Percentiles rank a stretch among this genome's conserved stretches.
These are phyloP conservation scores for Aphanocladium album DNA, from an alignment of 2,329 filamentous ascomycete species.

Conservation along the genomic window DNA sequence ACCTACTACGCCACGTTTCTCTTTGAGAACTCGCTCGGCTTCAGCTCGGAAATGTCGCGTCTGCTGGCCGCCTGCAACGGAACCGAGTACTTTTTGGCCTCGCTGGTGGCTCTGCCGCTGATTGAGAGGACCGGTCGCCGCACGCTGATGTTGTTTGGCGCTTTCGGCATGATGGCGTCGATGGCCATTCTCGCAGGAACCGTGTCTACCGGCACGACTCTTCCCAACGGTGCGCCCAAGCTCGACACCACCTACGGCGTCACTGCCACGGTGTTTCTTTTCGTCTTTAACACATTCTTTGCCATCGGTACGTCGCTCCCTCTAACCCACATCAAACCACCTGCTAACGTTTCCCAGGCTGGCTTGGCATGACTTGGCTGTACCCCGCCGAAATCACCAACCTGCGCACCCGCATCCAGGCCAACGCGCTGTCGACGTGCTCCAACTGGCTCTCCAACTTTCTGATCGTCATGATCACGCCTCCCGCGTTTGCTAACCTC, in stretches of 20 bases:
- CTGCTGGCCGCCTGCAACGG: slow-evolving; percentile 51
- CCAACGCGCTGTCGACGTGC: slow-evolving; percentile 59
- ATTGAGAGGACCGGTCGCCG: slow-evolving; percentile 53
- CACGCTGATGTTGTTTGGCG: slow-evolving; percentile 59
- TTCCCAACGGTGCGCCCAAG: slow-evolving; percentile 22
- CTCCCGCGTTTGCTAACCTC: slow-evolving; percentile 50
- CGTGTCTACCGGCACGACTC: slow-evolving; percentile 25
- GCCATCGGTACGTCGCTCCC: slow-evolving; percentile 27
- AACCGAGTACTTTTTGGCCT: slow-evolving; percentile 37
- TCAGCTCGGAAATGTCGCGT: slow-evolving; percentile 42
- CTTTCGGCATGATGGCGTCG: slow-evolving; percentile 57
- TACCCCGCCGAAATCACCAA: slow-evolving; percentile 59
- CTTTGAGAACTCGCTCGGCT: slow-evolving; percentile 39
- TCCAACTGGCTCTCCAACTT: slow-evolving; percentile 60
- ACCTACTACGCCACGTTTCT: slow-evolving; percentile 37
- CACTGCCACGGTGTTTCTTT: slow-evolving; percentile 45
- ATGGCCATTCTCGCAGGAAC: slow-evolving; percentile 51
- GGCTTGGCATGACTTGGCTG: slow-evolving; percentile 58
- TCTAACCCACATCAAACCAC: too few species aligned
- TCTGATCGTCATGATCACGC: slow-evolving; percentile 62
- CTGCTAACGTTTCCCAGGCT: slow-evolving; percentile 35
- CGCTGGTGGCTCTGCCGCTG: slow-evolving; percentile 32
- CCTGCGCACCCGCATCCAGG: slow-evolving; percentile 54
- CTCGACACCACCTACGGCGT: slow-evolving; percentile 24
- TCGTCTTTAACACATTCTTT: slow-evolving; percentile 59